Percentiles rank a stretch among this genome's conserved stretches.
These are phyloP conservation scores for Cryptosporidium muris DNA, from an alignment of 169 alveolate species.

Conservation along the genomic window DNA sequence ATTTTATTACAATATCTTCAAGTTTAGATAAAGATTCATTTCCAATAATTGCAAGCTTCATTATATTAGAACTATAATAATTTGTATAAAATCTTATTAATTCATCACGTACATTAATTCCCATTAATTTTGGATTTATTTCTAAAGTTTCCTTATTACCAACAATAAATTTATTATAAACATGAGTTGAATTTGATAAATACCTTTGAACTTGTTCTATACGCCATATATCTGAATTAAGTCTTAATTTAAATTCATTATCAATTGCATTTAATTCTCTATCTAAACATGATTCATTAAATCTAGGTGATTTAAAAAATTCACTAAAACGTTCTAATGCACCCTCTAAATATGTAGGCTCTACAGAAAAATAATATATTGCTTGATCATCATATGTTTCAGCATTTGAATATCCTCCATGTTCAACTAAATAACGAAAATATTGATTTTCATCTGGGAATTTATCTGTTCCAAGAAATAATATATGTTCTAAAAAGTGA, in stretches of 20 bases:
- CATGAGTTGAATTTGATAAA: slow-evolving; percentile 58
- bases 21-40: slow-evolving; percentile 40
- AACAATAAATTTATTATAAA: slow-evolving; percentile 73
- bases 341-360: slow-evolving; percentile 73
- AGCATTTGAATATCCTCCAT: slow-evolving; percentile 83
- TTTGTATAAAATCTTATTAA: slow-evolving; percentile 12
- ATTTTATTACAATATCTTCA: slow-evolving; percentile 17
- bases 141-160: slow-evolving; percentile 79
- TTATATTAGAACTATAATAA: slow-evolving; percentile 35
- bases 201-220: slow-evolving; percentile 9
- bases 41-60: slow-evolving; percentile 36
- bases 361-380: slow-evolving; percentile 76
- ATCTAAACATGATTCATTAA: slow-evolving; percentile 76
- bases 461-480: slow-evolving; percentile 83
- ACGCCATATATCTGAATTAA: slow-evolving; percentile 61
- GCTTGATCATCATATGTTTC: slow-evolving; percentile 76
- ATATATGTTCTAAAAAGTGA: slow-evolving; percentile 87
- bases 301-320: slow-evolving; percentile 80
- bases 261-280: slow-evolving; percentile 84
- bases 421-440: slow-evolving; percentile 65
- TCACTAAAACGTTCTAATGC: slow-evolving; percentile 80
- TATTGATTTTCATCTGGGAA: slow-evolving; percentile 81
- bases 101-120: slow-evolving; percentile 75
- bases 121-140: slow-evolving; percentile 31
- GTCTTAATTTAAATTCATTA: slow-evolving; percentile 76